Conservation (phyloP, 106 monocot genomes). For the Phalaenopsis equestris region DNA sequence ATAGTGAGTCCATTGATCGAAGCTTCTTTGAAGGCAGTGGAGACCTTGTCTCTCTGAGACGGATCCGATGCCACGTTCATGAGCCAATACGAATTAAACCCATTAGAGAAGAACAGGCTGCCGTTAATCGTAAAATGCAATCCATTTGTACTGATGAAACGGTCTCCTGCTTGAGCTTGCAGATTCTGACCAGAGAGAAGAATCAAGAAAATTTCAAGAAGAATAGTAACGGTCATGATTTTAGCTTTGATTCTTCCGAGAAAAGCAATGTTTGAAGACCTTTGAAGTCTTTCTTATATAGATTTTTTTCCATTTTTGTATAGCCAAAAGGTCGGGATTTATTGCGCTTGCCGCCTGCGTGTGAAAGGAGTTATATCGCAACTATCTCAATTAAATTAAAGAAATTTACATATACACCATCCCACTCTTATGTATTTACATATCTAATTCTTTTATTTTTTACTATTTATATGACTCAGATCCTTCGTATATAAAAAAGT, state of each 20-base stretch:
- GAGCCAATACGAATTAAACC: slow-evolving; percentile 91
- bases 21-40: slow-evolving; percentile 33
- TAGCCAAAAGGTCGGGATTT: too few relatives aligned
- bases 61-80: slow-evolving; percentile 57
- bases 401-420: too few relatives aligned
- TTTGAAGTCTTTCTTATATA: too few relatives aligned
- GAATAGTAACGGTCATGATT: too few relatives aligned
- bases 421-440: too few relatives aligned
- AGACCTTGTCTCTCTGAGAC: slow-evolving; percentile 49
- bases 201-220: neutral
- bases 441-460: too few relatives aligned
- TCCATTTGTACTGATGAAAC: slow-evolving; percentile 42
- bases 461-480: too few relatives aligned
- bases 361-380: too few relatives aligned
- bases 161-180: slow-evolving; percentile 12
- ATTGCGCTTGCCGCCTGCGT: too few relatives aligned
- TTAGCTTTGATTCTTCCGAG: neutral
- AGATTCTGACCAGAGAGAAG: neutral
- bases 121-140: slow-evolving; percentile 43
- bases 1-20: slow-evolving; percentile 50
- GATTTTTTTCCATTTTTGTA: too few relatives aligned
- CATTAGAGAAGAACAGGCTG: slow-evolving; percentile 58
- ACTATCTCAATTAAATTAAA: too few relatives aligned
- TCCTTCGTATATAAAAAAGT: too few relatives aligned
- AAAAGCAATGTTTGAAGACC: neutral